Conservation (phyloP, 257 asterid genomes). For the Nicotiana sylvestris region DNA sequence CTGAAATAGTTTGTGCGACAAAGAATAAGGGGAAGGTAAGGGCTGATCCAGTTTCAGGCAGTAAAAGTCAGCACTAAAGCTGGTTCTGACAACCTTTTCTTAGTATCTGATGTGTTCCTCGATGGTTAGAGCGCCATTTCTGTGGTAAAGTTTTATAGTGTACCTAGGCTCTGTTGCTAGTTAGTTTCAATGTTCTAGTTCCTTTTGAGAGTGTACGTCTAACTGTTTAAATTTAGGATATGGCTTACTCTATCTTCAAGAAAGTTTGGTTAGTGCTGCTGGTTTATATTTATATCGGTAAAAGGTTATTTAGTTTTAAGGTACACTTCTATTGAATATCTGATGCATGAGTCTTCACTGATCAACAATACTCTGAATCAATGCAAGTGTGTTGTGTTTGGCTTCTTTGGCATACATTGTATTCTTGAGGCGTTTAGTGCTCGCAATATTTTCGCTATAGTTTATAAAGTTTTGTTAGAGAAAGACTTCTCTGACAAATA, state of each 20-base stretch:
- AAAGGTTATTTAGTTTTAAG: not conserved
- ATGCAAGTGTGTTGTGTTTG: conserved; percentile 8
- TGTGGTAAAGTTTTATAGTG: not conserved
- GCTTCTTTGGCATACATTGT: not conserved
- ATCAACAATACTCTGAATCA: not conserved
- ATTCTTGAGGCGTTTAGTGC: conserved; percentile 5
- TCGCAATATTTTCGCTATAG: not conserved
- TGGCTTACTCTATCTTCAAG: not conserved
- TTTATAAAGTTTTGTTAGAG: not conserved
- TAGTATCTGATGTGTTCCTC: not conserved
- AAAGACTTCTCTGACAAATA: not conserved
- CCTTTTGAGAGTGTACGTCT: not conserved
- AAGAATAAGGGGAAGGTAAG: not conserved
- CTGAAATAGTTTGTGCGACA: not conserved
- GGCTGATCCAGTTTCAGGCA: not conserved
- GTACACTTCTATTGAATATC: not conserved
- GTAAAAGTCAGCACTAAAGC: not conserved
- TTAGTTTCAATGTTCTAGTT: not conserved
- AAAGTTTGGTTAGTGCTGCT: not conserved
- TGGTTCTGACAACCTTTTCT: not conserved
- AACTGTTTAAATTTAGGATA: not conserved
- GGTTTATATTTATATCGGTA: not conserved
- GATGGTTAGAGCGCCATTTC: not conserved
- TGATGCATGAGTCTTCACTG: not conserved
- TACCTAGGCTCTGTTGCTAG: not conserved